Percentiles rank a stretch among this genome's conserved stretches.
Conservation (phyloP, 2,329 filamentous ascomycete genomes). For the Colletotrichum theobromicola region DNA sequence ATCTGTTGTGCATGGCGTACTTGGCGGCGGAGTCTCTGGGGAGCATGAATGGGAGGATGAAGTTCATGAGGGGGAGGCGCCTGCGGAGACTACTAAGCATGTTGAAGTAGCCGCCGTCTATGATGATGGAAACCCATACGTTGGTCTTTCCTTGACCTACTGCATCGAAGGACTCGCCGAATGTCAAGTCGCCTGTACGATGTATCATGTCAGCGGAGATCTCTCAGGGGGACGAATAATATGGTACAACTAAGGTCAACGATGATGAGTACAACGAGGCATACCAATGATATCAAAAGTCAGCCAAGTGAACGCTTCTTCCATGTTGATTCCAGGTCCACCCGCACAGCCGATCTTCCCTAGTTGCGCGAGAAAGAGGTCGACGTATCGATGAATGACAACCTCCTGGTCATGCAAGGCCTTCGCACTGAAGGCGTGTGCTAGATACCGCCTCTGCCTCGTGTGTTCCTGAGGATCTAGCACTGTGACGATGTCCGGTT, state of each 20-base stretch:
- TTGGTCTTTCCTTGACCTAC: neutral
- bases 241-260: neutral
- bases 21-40: neutral
- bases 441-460: neutral
- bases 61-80: neutral
- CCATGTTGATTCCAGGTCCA: neutral
- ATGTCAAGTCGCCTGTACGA: neutral
- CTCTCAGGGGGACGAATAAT: neutral
- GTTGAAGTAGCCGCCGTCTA: neutral
- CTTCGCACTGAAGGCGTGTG: neutral
- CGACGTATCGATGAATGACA: neutral
- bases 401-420: neutral
- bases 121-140: neutral
- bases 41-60: neutral
- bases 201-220: neutral
- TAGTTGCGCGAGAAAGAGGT: neutral
- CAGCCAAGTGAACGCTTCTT: neutral
- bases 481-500: neutral
- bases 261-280: rapidly evolving
- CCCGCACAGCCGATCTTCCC: neutral
- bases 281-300: neutral
- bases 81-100: neutral
- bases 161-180: neutral
- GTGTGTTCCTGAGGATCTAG: neutral
- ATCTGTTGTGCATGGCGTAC: neutral